A percentile compares a stretch with the other conserved stretches of the same genome.
Evolutionary conservation across 306 rosid genomes (phyloP).

Genomic region (Calophaca sinica): DNA sequence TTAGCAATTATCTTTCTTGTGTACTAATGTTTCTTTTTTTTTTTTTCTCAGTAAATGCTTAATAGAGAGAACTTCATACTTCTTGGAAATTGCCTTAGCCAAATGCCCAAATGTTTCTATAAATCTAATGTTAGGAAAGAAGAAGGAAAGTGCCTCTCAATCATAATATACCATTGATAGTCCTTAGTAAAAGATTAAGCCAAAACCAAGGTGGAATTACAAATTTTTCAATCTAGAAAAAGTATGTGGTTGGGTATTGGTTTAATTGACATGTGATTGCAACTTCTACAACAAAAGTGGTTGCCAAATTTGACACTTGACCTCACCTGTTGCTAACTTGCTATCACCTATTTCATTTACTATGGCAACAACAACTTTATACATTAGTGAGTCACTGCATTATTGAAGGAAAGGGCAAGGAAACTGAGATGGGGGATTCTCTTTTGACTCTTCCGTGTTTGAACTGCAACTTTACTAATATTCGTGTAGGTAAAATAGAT

Average conservation of each 20-base stretch:
- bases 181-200: slow-evolving; percentile 2
- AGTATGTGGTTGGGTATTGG: slow-evolving; percentile 9
- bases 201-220: slow-evolving; percentile 7
- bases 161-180: neutral
- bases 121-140: slow-evolving; percentile 15
- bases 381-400: neutral
- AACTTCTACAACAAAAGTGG: slow-evolving; percentile 24
- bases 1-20: slow-evolving; percentile 44
- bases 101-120: slow-evolving; percentile 32
- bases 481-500: neutral
- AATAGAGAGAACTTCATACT: slow-evolving; percentile 46
- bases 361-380: slow-evolving; percentile 21
- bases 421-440: slow-evolving; percentile 38
- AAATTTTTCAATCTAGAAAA: slow-evolving; percentile 27
- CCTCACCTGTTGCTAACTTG: slow-evolving; percentile 22
- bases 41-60: slow-evolving; percentile 40
- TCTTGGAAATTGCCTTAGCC: slow-evolving; percentile 42
- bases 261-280: neutral
- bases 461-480: slow-evolving; percentile 29
- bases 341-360: slow-evolving; percentile 42
- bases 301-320: slow-evolving; percentile 57
- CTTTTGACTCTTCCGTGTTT: slow-evolving; percentile 39
- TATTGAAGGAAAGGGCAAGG: slow-evolving; percentile 42
- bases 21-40: slow-evolving; percentile 48
- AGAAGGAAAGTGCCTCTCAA: slow-evolving; percentile 36